Percentiles rank a stretch among this genome's conserved stretches.
These are phyloP conservation scores for Colletotrichum theobromicola DNA, from an alignment of 2,329 filamentous ascomycete species.

Conservation along the genomic window DNA sequence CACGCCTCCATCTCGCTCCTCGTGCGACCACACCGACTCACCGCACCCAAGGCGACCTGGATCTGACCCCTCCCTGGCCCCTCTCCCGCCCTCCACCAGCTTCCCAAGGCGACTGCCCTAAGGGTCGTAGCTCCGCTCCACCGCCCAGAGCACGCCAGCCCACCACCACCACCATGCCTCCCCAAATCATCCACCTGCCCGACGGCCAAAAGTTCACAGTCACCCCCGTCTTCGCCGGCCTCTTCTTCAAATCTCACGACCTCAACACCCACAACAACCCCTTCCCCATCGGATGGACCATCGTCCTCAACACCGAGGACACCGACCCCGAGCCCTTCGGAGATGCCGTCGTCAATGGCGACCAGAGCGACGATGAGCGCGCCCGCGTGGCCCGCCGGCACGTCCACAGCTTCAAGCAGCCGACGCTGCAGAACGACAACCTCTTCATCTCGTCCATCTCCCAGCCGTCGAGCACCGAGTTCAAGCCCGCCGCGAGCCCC, in stretches of 20 bases:
- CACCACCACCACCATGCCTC: constrained; percentile 33
- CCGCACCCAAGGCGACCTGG: not conserved
- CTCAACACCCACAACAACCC: constrained; percentile 70
- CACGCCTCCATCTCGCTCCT: not conserved
- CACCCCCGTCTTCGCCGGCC: constrained; percentile 86
- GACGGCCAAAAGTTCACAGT: constrained; percentile 87
- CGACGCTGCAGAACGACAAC: constrained; percentile 79
- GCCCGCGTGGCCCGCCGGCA: constrained; percentile 36
- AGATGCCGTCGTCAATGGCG: constrained; percentile 27
- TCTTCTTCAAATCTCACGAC: constrained; percentile 87
- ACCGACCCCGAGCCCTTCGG: constrained; percentile 21
- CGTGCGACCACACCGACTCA: not conserved
- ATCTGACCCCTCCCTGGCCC: not conserved
- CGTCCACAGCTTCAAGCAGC: constrained; percentile 71
- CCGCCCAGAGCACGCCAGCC: not conserved
- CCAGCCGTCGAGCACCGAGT: constrained; percentile 80
- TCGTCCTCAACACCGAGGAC: constrained; percentile 78
- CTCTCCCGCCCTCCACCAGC: not conserved
- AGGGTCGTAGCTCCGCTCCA: not conserved
- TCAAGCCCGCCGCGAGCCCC: constrained; percentile 78
- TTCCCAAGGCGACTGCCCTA: not conserved
- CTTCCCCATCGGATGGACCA: constrained; percentile 88
- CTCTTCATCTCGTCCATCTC: constrained; percentile 93
- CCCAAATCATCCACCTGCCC: constrained; percentile 71
- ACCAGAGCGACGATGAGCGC: constrained; percentile 32